Conservation (phyloP, 495 filamentous ascomycete genomes). For the Penicillium fimorum region DNA sequence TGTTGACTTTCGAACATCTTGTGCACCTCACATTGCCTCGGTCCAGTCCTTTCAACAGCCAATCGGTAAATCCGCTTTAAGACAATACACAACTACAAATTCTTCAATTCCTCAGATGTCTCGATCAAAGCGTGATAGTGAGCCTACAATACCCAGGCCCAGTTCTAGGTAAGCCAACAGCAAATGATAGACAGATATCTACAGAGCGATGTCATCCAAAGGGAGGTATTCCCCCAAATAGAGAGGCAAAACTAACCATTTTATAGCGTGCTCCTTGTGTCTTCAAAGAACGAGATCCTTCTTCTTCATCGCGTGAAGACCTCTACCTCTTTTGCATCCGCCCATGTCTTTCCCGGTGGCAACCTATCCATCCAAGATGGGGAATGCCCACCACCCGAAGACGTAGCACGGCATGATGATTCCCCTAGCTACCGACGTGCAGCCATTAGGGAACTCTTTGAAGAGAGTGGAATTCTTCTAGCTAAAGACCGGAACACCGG, state of each 20-base stretch:
- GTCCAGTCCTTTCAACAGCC: neutral
- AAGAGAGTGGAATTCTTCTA: constrained; percentile 88
- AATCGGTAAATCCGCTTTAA: neutral
- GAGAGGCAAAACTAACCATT: constrained; percentile 11
- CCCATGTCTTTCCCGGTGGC: constrained; percentile 96
- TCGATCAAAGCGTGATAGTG: constrained; percentile 20
- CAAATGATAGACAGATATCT: neutral
- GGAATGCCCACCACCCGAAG: constrained; percentile 44
- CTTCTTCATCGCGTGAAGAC: constrained; percentile 81
- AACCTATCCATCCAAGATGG: constrained; percentile 73
- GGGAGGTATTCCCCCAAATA: neutral
- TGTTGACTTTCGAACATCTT: neutral
- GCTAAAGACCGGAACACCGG: constrained; percentile 51
- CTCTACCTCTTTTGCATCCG: constrained; percentile 81
- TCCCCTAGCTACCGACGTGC: constrained; percentile 66
- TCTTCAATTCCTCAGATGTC: constrained; percentile 19
- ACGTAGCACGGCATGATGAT: constrained; percentile 61
- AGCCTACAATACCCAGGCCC: constrained; percentile 34
- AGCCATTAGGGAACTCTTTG: constrained; percentile 89
- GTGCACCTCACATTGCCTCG: neutral
- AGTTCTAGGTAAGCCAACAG: constrained; percentile 29
- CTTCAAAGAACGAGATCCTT: constrained; percentile 80
- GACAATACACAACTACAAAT: constrained; percentile 14
- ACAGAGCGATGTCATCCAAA: neutral
- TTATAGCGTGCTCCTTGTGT: constrained; percentile 76